A percentile compares a stretch with the other conserved stretches of the same genome.
phyloP scores from a whole-genome alignment of 2,329 filamentous ascomycete genomes.

The Neonectria ditissima region DNA sequence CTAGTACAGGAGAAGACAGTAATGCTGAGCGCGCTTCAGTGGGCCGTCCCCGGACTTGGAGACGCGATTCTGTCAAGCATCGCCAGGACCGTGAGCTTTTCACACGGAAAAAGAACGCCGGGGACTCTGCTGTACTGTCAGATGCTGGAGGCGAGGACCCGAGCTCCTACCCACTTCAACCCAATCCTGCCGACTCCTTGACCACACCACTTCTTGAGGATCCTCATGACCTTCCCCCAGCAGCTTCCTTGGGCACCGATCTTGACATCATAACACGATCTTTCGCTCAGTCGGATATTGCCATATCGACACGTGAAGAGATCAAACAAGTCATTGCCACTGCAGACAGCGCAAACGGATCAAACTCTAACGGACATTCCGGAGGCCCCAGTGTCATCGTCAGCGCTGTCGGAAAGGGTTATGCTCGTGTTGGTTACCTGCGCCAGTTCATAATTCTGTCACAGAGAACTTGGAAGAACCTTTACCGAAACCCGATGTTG shows the following conservation, averaged over 20 bases:
- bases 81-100: constrained; percentile 92
- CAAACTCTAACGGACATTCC: constrained; percentile 65
- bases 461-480: constrained; percentile 92
- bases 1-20: constrained; percentile 77
- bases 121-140: constrained; percentile 72
- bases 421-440: constrained; percentile 81
- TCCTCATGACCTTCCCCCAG: constrained; percentile 69
- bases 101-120: constrained; percentile 77
- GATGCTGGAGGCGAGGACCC: constrained; percentile 65
- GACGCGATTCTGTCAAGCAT: constrained; percentile 83
- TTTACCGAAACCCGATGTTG: constrained; percentile 96
- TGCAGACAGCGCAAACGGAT: constrained; percentile 75
- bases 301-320: constrained; percentile 78
- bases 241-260: constrained; percentile 75
- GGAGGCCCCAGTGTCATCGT: constrained; percentile 62
- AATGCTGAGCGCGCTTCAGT: constrained; percentile 69
- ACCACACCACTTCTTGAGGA: constrained; percentile 77
- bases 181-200: constrained; percentile 56
- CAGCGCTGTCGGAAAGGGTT: constrained; percentile 79
- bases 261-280: constrained; percentile 83
- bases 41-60: constrained; percentile 73
- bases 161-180: constrained; percentile 64
- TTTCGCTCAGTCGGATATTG: constrained; percentile 83
- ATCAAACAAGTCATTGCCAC: constrained; percentile 76
- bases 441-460: constrained; percentile 92